These are phyloP conservation scores for Endotrypanum monterogeii DNA, from an alignment of 208 protist species.

Conservation along the genomic window DNA sequence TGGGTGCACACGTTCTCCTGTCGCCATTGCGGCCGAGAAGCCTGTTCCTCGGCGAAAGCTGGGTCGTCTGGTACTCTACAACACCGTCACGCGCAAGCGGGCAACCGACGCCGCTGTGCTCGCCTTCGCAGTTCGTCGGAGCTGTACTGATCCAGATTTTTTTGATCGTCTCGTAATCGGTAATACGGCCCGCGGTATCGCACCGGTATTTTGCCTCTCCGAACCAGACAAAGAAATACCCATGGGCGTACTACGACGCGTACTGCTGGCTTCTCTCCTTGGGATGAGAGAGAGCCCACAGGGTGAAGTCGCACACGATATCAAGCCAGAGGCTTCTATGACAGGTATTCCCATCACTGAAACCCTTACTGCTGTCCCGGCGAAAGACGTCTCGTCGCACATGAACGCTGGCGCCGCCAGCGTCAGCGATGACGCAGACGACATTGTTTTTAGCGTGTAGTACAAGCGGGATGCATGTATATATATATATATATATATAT, in stretches of 20 bases:
- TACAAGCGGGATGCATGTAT: too few relatives aligned
- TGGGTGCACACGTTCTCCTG: background rate
- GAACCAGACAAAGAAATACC: conserved; percentile 59
- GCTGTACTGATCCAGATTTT: conserved; percentile 55
- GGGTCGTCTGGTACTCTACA: conserved; percentile 54
- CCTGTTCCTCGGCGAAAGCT: background rate
- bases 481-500: too few relatives aligned
- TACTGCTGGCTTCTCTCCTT: conserved; percentile 45
- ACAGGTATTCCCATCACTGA: background rate
- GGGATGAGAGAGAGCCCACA: background rate
- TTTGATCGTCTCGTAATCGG: conserved; percentile 41
- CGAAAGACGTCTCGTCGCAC: background rate
- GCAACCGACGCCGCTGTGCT: conserved; percentile 72
- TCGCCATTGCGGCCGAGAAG: background rate
- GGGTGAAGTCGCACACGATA: background rate
- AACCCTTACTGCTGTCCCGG: background rate
- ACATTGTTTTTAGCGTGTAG: conserved; percentile 36
- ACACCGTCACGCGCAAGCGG: conserved; percentile 42
- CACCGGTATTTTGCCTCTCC: conserved; percentile 43
- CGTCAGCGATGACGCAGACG: conserved; percentile 21
- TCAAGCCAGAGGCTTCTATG: background rate
- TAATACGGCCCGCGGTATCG: conserved; percentile 6
- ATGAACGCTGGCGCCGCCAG: background rate
- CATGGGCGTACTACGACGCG: conserved; percentile 43
- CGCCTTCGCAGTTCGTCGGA: conserved; percentile 68